Evolutionary conservation across 352 stramenopile genomes (phyloP).

Genomic region (Globisporangium cylindrosporum): DNA sequence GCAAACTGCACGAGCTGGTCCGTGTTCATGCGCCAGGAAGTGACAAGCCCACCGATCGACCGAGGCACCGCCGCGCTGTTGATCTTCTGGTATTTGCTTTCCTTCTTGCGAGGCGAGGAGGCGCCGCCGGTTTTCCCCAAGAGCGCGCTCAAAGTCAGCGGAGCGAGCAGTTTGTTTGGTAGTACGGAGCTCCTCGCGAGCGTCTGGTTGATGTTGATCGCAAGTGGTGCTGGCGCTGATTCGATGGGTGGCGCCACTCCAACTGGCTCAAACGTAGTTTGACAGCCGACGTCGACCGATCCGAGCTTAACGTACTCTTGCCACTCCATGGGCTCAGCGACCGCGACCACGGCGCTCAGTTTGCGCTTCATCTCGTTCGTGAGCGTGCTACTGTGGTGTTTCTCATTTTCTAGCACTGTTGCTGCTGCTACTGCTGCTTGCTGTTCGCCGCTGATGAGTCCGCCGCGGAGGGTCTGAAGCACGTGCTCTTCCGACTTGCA

Average conservation of each 20-base stretch:
- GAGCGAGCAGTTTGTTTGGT: constrained; percentile 19
- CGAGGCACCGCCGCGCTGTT: constrained; percentile 63
- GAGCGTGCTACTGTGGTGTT: background rate
- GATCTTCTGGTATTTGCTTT: constrained; percentile 68
- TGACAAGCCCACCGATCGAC: constrained; percentile 62
- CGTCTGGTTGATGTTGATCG: background rate
- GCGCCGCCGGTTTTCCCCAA: constrained; percentile 27
- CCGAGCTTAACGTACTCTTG: constrained; percentile 55
- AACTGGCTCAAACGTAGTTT: constrained; percentile 35
- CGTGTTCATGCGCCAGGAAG: constrained; percentile 80
- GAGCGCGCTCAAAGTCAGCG: constrained; percentile 56
- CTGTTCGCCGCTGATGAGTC: constrained; percentile 8
- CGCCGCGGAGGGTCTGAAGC: constrained; percentile 33
- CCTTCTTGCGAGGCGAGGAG: constrained; percentile 39
- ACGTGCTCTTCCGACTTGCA: constrained; percentile 37
- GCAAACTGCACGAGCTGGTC: constrained; percentile 77
- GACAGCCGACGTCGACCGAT: constrained; percentile 41
- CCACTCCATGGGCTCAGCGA: constrained; percentile 64
- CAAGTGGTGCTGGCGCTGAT: background rate
- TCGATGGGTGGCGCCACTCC: constrained; percentile 6
- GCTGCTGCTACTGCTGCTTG: background rate
- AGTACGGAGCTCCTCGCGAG: constrained; percentile 7
- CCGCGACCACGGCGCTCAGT: constrained; percentile 50
- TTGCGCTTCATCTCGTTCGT: constrained; percentile 24
- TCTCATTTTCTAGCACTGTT: background rate